Base-by-base conservation (phyloP, 768 basidiomycete species). In the Panus rudis region DNA sequence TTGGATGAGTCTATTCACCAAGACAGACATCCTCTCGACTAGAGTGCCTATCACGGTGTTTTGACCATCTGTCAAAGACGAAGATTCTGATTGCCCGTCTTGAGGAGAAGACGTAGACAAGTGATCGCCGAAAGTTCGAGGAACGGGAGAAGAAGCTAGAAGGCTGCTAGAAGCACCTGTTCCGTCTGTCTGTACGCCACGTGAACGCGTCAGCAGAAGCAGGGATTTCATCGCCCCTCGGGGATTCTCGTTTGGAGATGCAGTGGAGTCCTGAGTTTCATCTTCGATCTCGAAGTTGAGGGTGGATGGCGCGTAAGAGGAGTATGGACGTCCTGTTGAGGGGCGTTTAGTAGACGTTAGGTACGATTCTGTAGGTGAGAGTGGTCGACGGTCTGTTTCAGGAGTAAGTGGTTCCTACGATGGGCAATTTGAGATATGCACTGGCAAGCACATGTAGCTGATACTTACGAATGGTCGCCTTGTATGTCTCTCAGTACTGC, bases 31-130 rank as follows among this genome's bases (percentile, higher is more conserved):
- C 45, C 86, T 79, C 30, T 85, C 81, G 24, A 87, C 58, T 39
- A 88, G 63, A 11, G 63, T 55, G 20, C 78, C 70, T 23, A 87
- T 63, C 1, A 62, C 63, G 7, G 71, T 64, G 26, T 67, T 58
- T 32, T 71, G 69, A 12, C 75, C 73, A 19, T 85, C 74, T 3
- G 73, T 68, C 37, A 81, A 59, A 0, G 88, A 85, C 0, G 89
- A 88, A 0, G 84, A 77, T 53, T 92, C 85, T 0, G 88, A 90
- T 24, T 70, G 74, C 14, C 71, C 74, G 37, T 87, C 84, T 22
- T 71, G 64, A 4, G 72, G 70, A 3, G 76, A 73, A 13, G 69
- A 54, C 8, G 70, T 58, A 3, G 70, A 68, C 17, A 66, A 26
- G 37, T 70, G 65, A 20, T 64, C 67, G 2, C 46, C 53, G 34